Base-by-base conservation (phyloP, 768 basidiomycete genomes). In the Clavaria fumosa region DNA sequence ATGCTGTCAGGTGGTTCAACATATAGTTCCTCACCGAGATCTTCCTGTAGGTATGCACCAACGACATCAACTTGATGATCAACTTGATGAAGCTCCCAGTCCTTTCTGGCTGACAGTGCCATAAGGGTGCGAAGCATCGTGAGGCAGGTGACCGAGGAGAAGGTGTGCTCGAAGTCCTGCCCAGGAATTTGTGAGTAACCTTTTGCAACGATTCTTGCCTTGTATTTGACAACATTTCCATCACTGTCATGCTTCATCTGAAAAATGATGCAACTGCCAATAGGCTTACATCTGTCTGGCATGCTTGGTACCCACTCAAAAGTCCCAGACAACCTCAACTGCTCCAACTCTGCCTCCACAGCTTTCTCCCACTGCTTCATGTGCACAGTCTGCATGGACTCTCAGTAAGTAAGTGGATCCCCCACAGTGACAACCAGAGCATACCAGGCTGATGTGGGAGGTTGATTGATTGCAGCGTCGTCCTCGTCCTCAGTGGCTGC, bases 111-210 rank as follows among this genome's bases (percentile, higher is more conserved):
- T 7, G 38, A 7, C 21, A 57, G 39, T 2, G 57, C 51, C 2
- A 63, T 45, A 12, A 48, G 7, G 7, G 34, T 22, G 7, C 42
- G 37, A 24, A 50, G 4, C 3, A 39, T 40, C 18, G 40, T 23
- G 4, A 48, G 31, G 24, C 43, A 38, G 9, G 39, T 40, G 3
- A 45, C 41, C 5, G 49, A 48, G 2, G 49, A 31, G 35, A 43
- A 53, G 11, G 47, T 54, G 4, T 55, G 50, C 14, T 43, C 40
- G 43, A 49, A 61, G 39, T 61, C 56, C 12, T 55, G 30, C 2
- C 59, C 57, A 5, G 44, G 47, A 2, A 51, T 40, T 39, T 63
- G 62, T 0, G 46, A 37, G 45, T 50, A 58, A 1, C 62, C 59
- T 37, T 54, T 43, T 1, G 57, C 55, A 7, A 58, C 59, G 6